Evolutionary conservation across 768 basidiomycete species (phyloP).

Genomic region (Rubroboletus satanas): DNA sequence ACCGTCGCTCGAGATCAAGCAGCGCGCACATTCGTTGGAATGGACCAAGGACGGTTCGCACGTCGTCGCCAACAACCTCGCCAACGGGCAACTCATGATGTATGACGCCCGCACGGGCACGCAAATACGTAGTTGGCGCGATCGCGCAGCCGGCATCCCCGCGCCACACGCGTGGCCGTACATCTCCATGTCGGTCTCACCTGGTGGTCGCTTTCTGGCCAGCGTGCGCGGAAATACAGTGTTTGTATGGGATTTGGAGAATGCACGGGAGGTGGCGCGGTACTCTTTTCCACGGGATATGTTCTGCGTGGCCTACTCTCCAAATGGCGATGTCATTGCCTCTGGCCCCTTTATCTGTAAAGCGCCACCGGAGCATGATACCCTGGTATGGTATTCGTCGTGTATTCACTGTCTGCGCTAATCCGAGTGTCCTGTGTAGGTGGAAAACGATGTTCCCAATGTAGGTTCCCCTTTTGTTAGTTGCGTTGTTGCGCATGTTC

Average conservation of each 20-base stretch:
- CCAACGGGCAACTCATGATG: constrained; percentile 25
- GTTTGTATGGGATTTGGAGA: constrained; percentile 18
- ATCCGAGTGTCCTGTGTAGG: constrained; percentile 2
- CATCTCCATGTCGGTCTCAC: constrained; percentile 23
- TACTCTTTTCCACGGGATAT: constrained; percentile 23
- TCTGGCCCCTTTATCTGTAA: constrained; percentile 16
- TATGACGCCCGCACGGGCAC: constrained; percentile 17
- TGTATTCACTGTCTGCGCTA: background rate
- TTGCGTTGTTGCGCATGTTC: background rate
- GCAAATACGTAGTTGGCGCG: constrained; percentile 22
- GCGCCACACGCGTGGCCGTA: constrained; percentile 20
- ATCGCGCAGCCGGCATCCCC: background rate
- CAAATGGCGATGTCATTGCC: constrained; percentile 18
- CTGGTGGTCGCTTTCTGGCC: constrained; percentile 13
- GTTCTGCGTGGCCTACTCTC: constrained; percentile 23
- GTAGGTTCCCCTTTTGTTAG: background rate
- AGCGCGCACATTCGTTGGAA: constrained; percentile 23
- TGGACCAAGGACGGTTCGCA: constrained; percentile 21
- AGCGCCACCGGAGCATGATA: constrained; percentile 6
- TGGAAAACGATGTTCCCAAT: background rate
- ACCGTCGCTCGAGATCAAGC: constrained; percentile 24
- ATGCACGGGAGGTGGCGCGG: constrained; percentile 11
- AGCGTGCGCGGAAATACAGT: constrained; percentile 21
- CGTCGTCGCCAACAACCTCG: constrained; percentile 21
- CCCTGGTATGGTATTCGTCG: constrained; percentile 3